phyloP scores from a whole-genome alignment of 1,139 yeast genomes.

The Pichia sp. region DNA sequence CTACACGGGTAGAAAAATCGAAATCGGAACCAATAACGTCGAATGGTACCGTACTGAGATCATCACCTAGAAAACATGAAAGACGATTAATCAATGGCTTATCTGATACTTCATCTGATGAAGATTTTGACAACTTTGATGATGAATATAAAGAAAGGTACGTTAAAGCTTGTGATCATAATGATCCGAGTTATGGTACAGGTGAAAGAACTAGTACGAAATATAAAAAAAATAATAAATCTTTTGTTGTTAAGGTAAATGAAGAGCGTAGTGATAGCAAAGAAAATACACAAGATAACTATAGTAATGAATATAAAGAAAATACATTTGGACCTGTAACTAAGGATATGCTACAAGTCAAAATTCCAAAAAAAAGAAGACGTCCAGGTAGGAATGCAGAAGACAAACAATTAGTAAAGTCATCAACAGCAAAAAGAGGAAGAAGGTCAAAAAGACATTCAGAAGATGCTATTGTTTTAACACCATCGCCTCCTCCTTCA shows the following conservation, averaged over 20 bases:
- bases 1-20: neutral
- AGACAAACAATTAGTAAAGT: neutral
- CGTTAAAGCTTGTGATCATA: neutral
- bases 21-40: neutral
- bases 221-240: neutral
- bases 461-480: neutral
- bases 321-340: neutral
- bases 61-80: neutral
- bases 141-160: neutral
- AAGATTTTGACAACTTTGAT: neutral
- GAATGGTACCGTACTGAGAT: neutral
- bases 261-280: neutral
- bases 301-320: neutral
- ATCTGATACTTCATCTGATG: neutral
- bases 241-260: neutral
- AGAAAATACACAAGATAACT: neutral
- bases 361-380: neutral
- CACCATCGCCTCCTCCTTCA: neutral
- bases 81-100: neutral
- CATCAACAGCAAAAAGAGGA: neutral
- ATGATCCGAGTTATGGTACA: neutral
- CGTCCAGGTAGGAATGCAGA: neutral
- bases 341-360: neutral
- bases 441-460: neutral
- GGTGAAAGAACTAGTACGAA: neutral